Evolutionary conservation across 2,329 filamentous ascomycete genomes (phyloP), one percentile per base, ranked within the genome.

Genomic region (Aquanectria penicillioides): DNA sequence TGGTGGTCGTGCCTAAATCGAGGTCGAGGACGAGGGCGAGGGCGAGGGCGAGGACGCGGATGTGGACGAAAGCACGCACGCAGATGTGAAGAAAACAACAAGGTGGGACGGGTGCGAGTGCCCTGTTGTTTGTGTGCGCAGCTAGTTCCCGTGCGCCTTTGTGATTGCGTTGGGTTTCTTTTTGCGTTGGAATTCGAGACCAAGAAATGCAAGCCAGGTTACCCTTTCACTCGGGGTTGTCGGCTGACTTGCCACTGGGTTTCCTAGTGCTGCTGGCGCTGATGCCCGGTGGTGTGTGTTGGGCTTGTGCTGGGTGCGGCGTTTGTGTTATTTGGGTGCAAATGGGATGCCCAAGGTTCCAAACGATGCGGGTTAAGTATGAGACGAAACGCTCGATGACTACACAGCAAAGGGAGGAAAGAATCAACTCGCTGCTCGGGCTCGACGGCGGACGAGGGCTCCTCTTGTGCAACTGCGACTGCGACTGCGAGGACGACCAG

Each of bases 171-270:
- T 28, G 13, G 17, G 26, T 26, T 38, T 50, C 33, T 34, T 57
- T 51, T 26, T 52, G 37, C 22, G 15, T 25, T 43, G 44, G 28
- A 29, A 40, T 43, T 47, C 40, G 12, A 47, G 34, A 17, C 34
- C 34, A 46, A 47, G 38, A 38, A 22, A 20, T 31, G 31, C 31
- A 25, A 34, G 29, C 44, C 44, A 23, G 48, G 40, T 48, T 52
- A 44, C 37, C 44, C 46, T 51, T 57, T 31, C n/a, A 33, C 41
- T 57, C 41, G 33, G 31, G 40, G 47, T 28, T 47, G 47, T 57
- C 55, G 40, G 55, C 55, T 57, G 54, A 57, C 47, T 51, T 47
- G 47, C 47, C 47, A 52, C 46, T 23, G 41, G 28, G 41, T 28
- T n/a, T 46, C 41, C 41, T 46, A 46, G 41, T 46, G 25, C 18